Evolutionary conservation across 352 stramenopile species (phyloP), one percentile per base, ranked within the genome.

Genomic region (Globisporangium nunn): DNA sequence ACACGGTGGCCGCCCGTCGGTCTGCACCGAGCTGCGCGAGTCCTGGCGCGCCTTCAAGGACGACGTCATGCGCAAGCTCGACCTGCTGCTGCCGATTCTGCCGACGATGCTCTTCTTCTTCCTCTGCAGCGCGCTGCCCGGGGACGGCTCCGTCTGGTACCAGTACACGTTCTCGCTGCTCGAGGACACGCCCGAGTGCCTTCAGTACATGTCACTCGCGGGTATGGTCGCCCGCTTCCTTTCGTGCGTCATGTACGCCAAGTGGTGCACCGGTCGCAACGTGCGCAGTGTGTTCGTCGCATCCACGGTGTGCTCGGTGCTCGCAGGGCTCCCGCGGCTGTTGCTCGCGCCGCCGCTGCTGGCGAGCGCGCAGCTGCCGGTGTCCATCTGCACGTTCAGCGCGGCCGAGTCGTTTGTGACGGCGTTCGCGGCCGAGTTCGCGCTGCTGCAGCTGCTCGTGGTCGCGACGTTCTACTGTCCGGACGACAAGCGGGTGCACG

Each of bases 401-500:
- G 82, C 77, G 0, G 57, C 68, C 39, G 83, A 93, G 58, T 78
- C 83, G 46, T 90, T 93, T 64, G 64, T 90, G 56, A 89, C 83
- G 30, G 68, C 77, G 8, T 93, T 93, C 59, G 85, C 83, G 0
- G 71, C 72, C 40, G 83, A 93, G 63, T 89, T 93, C 59, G 81
- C 81, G n/a, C 59, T 93, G 41, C 65, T 93, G 17, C 83, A 91
- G 58, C 56, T 93, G 41, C 75, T 93, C 23, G 81, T 93, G 31
- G 78, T 93, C 23, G 83, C 83, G n/a, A 93, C 83, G 6, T 90
- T 73, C 68, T 91, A 91, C 59, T 91, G 81, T 37, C 83, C 83
- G 0, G 53, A 69, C 8, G 64, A 71, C 52, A 66, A 59, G 1
- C 70, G 83, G 2, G 65, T 88, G 8, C 78, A 89, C 55, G 83